These are phyloP conservation scores for Pichia cabralensis DNA, from an alignment of 805 yeast genomes.

Conservation along the genomic window DNA sequence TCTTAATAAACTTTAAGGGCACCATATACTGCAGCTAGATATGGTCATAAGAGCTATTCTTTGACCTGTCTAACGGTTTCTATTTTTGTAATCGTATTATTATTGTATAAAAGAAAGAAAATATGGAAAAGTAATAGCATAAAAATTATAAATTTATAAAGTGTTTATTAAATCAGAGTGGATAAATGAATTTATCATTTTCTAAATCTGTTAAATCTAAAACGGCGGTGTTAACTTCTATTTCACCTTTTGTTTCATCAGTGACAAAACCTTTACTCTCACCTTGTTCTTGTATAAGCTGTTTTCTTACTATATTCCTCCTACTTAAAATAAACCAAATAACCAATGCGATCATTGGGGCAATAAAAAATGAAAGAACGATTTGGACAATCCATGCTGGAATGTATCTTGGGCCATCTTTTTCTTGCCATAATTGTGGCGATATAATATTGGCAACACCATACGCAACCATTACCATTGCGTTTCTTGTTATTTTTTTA, in stretches of 20 bases:
- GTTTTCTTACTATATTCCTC: constrained; percentile 29
- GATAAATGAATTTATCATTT: constrained; percentile 42
- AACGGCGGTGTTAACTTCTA: constrained; percentile 31
- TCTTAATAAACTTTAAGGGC: too few species aligned
- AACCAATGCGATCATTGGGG: constrained; percentile 34
- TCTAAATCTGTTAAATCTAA: constrained; percentile 47
- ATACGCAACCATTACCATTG: constrained; percentile 37
- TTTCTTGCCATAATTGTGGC: constrained; percentile 45
- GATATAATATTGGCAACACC: constrained; percentile 42
- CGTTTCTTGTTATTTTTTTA: constrained; percentile 39
- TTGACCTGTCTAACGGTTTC: too few species aligned
- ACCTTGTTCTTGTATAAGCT: constrained; percentile 11
- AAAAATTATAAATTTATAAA: too few species aligned
- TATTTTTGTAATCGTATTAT: too few species aligned
- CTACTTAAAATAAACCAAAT: constrained; percentile 35
- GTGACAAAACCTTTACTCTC: constrained; percentile 22
- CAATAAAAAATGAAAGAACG: constrained; percentile 36
- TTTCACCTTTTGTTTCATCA: constrained; percentile 10
- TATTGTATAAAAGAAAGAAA: too few species aligned
- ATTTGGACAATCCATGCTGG: constrained; percentile 50
- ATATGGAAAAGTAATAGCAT: too few species aligned
- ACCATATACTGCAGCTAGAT: too few species aligned
- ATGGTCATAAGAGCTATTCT: too few species aligned
- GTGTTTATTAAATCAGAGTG: constrained; percentile 29
- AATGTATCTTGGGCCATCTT: constrained; percentile 38